Percentiles rank a stretch among this genome's conserved stretches.
Evolutionary conservation across 495 filamentous ascomycete genomes (phyloP).

Genomic region (Apiosordaria backusii): DNA sequence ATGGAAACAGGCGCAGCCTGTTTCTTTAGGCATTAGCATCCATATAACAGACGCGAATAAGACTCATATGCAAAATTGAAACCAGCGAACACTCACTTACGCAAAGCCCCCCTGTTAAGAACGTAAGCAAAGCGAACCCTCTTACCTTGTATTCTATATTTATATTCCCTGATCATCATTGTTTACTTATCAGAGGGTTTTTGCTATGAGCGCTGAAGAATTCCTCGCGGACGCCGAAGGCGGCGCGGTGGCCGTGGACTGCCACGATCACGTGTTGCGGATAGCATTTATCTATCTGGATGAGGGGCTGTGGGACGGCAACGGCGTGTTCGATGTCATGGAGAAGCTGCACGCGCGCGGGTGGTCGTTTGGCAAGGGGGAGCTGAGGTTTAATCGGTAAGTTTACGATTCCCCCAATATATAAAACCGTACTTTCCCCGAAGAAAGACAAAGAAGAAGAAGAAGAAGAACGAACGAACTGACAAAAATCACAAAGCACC

Average conservation of each 20-base stretch:
- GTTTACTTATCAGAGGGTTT: too few relatives aligned
- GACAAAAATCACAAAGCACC: slow-evolving; percentile 1
- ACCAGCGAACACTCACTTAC: too few relatives aligned
- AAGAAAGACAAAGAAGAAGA: background rate
- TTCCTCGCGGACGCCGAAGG: slow-evolving; percentile 7
- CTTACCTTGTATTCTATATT: too few relatives aligned
- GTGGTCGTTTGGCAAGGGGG: slow-evolving; percentile 6
- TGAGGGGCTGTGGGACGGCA: slow-evolving; percentile 7
- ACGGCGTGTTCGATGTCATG: slow-evolving; percentile 9
- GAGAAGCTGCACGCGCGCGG: slow-evolving; percentile 10
- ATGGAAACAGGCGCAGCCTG: too few relatives aligned
- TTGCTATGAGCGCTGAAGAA: slow-evolving; percentile 3
- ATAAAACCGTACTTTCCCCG: too few relatives aligned
- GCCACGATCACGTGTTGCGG: slow-evolving; percentile 8
- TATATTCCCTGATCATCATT: too few relatives aligned
- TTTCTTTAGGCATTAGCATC: too few relatives aligned
- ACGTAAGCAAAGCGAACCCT: too few relatives aligned
- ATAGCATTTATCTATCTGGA: slow-evolving; percentile 10
- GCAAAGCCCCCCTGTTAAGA: too few relatives aligned
- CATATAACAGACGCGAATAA: too few relatives aligned
- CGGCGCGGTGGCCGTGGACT: slow-evolving; percentile 10
- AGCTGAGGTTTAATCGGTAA: slow-evolving; percentile 2
- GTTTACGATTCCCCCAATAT: background rate
- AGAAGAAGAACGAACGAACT: background rate
- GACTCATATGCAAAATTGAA: too few relatives aligned